phyloP scores from a whole-genome alignment of 805 yeast species.

The Starmerella gropengiesseri region DNA sequence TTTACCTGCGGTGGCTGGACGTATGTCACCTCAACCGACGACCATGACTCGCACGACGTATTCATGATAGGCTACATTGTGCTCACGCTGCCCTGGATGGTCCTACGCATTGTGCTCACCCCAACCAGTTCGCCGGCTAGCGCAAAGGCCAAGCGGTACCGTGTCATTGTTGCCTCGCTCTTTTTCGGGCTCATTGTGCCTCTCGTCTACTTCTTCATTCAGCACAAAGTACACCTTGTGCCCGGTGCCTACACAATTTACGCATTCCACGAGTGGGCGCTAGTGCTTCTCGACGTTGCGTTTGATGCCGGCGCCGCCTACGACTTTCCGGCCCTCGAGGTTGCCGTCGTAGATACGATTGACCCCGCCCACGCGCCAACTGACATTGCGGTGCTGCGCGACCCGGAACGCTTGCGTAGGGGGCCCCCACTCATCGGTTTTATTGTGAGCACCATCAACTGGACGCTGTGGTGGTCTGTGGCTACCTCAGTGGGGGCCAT shows the following conservation, averaged over 20 bases:
- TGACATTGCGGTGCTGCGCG: conserved; percentile 15
- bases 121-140: conserved; percentile 37
- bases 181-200: conserved; percentile 74
- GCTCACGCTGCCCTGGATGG: conserved; percentile 85
- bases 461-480: conserved; percentile 77
- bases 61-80: conserved; percentile 88
- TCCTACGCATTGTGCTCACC: conserved; percentile 46
- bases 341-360: conserved; percentile 31
- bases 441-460: conserved; percentile 38
- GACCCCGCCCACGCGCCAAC: conserved; percentile 17
- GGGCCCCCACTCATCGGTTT: conserved; percentile 28
- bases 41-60: conserved; percentile 90
- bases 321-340: conserved; percentile 57
- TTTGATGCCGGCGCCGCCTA: conserved; percentile 71
- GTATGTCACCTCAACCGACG: conserved; percentile 91
- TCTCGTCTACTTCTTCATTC: conserved; percentile 76
- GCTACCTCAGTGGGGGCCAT: conserved; percentile 70
- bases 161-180: conserved; percentile 41
- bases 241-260: conserved; percentile 95
- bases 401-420: conserved; percentile 19
- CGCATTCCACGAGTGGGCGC: conserved; percentile 90
- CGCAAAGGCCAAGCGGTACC: conserved; percentile 36
- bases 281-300: conserved; percentile 69
- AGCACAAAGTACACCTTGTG: conserved; percentile 75
- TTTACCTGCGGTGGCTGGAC: conserved; percentile 99